These are phyloP conservation scores for Brassica napus DNA, from an alignment of 345 rosid genomes.

Conservation along the genomic window Da-Ae NC_063439.1:26364501-26365000, in stretches of 20 bases:
- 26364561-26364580: no score
- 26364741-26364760: not conserved
- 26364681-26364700: constrained; percentile 8
- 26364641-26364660: no score
- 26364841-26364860: not conserved
- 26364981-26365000: not conserved
- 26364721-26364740: constrained; percentile 20
- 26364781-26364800: not conserved
- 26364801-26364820: not conserved
- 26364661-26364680: not conserved
- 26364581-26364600: no score
- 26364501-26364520: no score
- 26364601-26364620: no score
- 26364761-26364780: not conserved
- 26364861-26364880: not conserved
- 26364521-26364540: no score
- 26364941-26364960: not conserved
- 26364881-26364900: not conserved
- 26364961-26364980: not conserved
- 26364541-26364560: no score
- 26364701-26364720: constrained; percentile 24
- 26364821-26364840: no score
- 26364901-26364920: not conserved
- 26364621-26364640: no score
- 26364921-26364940: not conserved